Base-by-base conservation (phyloP, 1,139 yeast species). In the Magnusiomyces fungicola region DNA sequence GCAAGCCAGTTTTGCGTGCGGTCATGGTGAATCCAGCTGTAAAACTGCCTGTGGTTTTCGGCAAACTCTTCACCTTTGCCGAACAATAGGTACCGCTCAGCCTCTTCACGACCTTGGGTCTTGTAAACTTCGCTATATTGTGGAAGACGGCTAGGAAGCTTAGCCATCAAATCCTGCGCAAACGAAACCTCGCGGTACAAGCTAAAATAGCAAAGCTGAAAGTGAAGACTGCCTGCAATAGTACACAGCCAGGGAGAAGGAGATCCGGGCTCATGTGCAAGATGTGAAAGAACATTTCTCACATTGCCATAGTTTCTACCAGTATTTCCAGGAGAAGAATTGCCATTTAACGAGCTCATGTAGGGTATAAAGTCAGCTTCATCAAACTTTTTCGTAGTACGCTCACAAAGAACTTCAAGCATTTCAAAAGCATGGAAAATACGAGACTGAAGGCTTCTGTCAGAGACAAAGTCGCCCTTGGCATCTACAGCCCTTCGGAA, bases 351-450 rank as follows among this genome's bases (percentile, higher is more conserved):
- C 5, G 25, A 14, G 23, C 30, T 33, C 23, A 16, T 16, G 18
- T 37, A 37, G 2, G 19, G 34, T 7, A 40, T 34, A 29, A 47
- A 29, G 9, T 47, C 43, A 12, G 50, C 46, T 16, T 40, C 42
- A 19, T 42, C 29, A 33, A 33, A 22, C 33, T 43, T n/a, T n/a
- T 44, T 9, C 32, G 37, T 34, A 2, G 43, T 22, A 9, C 45
- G 39, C 14, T 25, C 44, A 24, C 41, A 16, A 18, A 45, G 43
- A 21, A 53, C 56, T n/a, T 56, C 58, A 65, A 67, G 64, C 30
- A 61, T 56, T 32, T 64, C 65, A 29, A 65, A 56, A 7, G 62
- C 69, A 9, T 66, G 56, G 30, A 58, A 60, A 16, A 65, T 45
- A 14, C 69, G 55, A 2, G 56, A 57, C 51, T 58, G 65, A 5